A percentile compares a stretch with the other conserved stretches of the same genome.
These are phyloP conservation scores for Kuraishia molischiana DNA, from an alignment of 805 yeast species.

Conservation along the genomic window DNA sequence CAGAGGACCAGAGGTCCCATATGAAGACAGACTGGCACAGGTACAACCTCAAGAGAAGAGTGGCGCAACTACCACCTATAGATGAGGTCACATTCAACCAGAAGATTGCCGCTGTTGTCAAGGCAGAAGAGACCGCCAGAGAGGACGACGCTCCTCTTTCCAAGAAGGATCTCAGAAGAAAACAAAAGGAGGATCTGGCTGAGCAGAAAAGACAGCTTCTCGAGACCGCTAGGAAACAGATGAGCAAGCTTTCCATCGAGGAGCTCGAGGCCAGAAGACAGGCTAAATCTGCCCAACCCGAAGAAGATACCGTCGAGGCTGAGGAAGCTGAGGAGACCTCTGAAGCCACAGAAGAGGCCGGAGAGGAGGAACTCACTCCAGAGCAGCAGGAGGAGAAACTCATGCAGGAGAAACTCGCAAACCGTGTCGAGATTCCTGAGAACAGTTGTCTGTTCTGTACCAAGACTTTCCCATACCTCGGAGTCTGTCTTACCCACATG, in stretches of 20 bases:
- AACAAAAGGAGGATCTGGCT: slow-evolving; percentile 36
- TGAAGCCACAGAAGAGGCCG: not conserved
- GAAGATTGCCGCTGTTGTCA: slow-evolving; percentile 15
- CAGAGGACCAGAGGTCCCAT: slow-evolving; percentile 83
- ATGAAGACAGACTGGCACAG: slow-evolving; percentile 99
- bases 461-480: slow-evolving; percentile 24
- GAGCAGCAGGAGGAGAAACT: slow-evolving; percentile 23
- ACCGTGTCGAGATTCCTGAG: slow-evolving; percentile 35
- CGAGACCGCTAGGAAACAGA: slow-evolving; percentile 33
- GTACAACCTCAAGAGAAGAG: slow-evolving; percentile 88
- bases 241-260: slow-evolving; percentile 10
- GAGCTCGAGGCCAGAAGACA: slow-evolving; percentile 16
- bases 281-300: slow-evolving; percentile 10
- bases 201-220: slow-evolving; percentile 39
- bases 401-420: slow-evolving; percentile 32
- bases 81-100: slow-evolving; percentile 16
- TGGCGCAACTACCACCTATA: slow-evolving; percentile 72
- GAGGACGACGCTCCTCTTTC: slow-evolving; percentile 18
- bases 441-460: slow-evolving; percentile 43
- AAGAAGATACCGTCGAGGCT: slow-evolving; percentile 3
- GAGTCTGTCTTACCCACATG: slow-evolving; percentile 60
- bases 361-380: slow-evolving; percentile 6
- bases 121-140: slow-evolving; percentile 9
- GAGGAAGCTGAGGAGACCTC: not conserved
- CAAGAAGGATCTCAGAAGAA: slow-evolving; percentile 40